Percentiles rank a stretch among this genome's conserved stretches.
Evolutionary conservation across 345 rosid genomes (phyloP).

Genomic region (Syzygium oleosum): DNA sequence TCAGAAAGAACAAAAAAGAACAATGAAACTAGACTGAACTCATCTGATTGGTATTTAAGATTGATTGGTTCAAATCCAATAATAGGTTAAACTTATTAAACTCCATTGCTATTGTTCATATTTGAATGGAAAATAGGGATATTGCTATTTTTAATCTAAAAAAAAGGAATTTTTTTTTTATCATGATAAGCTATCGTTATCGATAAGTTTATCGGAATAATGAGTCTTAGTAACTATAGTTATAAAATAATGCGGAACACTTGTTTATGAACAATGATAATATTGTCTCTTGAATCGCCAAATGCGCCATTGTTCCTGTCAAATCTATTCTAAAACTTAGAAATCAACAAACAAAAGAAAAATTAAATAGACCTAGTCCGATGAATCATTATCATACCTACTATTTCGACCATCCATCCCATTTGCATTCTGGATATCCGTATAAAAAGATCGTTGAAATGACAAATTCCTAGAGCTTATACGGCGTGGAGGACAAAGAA

Average conservation of each 20-base stretch:
- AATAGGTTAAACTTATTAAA: background rate
- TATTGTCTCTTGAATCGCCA: background rate
- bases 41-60: background rate
- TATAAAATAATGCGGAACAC: background rate
- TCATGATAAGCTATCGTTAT: no score
- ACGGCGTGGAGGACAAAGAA: background rate
- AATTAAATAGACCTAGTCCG: background rate
- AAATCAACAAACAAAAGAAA: background rate
- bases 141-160: background rate
- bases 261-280: background rate
- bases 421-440: background rate
- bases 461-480: background rate
- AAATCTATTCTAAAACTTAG: background rate
- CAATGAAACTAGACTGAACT: background rate
- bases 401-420: background rate
- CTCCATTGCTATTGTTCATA: background rate
- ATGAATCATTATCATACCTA: background rate
- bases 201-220: background rate
- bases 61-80: no score
- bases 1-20: background rate
- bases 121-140: background rate
- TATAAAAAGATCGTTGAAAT: background rate
- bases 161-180: no score
- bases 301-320: background rate
- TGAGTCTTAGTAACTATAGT: background rate